phyloP scores from a whole-genome alignment of 2,329 filamentous ascomycete species.

The Fusarium bulbicola region DNA sequence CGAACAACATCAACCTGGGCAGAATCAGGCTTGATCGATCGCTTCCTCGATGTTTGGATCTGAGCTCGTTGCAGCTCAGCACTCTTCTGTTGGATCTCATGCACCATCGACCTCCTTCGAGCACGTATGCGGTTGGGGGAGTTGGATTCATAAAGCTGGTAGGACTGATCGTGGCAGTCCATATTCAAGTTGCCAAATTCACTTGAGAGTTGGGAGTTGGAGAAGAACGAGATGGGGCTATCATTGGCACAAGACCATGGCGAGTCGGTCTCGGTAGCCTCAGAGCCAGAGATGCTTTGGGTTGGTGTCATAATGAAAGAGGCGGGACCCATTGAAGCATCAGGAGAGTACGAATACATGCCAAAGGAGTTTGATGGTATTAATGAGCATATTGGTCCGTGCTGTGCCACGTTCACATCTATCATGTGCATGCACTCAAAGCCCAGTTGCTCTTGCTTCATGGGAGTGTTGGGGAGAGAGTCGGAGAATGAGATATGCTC shows the following conservation, averaged over 20 bases:
- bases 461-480: conserved; percentile 48
- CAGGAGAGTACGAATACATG: conserved; percentile 42
- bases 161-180: conserved; percentile 49
- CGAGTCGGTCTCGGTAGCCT: conserved; percentile 49
- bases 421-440: conserved; percentile 52
- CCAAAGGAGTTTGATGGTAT: conserved; percentile 46
- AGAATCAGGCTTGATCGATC: conserved; percentile 42
- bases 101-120: conserved; percentile 53
- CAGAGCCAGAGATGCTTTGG: conserved; percentile 52
- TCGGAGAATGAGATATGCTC: conserved; percentile 47
- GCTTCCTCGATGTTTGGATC: conserved; percentile 46
- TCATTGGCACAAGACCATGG: conserved; percentile 53
- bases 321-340: conserved; percentile 44
- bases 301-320: conserved; percentile 54
- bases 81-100: conserved; percentile 55
- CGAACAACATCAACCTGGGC: conserved; percentile 49
- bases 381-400: conserved; percentile 49
- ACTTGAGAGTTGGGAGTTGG: conserved; percentile 44
- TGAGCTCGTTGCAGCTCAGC: conserved; percentile 55
- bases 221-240: conserved; percentile 53
- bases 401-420: conserved; percentile 48
- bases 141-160: conserved; percentile 44
- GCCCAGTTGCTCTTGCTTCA: conserved; percentile 48
- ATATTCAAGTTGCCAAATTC: conserved; percentile 50
- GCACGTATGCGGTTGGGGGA: conserved; percentile 47